Percentiles rank a stretch among this genome's conserved stretches.
Evolutionary conservation across 2,329 filamentous ascomycete species (phyloP).

Genomic region (Sporothrix inflata): DNA sequence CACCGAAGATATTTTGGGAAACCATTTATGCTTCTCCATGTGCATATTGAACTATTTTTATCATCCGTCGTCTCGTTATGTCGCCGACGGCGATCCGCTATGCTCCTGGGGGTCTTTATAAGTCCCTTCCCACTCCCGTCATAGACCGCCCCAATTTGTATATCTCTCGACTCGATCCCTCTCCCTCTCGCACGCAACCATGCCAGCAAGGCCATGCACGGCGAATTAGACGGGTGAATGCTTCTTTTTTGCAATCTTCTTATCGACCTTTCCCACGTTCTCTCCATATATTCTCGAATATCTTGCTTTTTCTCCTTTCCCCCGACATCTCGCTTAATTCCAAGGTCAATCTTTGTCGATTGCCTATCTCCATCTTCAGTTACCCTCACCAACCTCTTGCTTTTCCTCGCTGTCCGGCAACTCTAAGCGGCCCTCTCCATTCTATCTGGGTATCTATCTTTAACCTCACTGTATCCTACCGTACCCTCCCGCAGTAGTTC

Average conservation of each 20-base stretch:
- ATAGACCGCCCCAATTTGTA: slow-evolving; percentile 18
- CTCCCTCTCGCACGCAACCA: background rate
- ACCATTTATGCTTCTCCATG: background rate
- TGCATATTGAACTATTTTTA: slow-evolving; percentile 5
- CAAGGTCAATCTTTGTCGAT: background rate
- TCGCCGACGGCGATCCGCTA: background rate
- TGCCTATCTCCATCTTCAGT: background rate
- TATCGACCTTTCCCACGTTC: background rate
- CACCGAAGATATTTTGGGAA: background rate
- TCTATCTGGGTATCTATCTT: background rate
- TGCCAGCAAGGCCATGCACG: background rate
- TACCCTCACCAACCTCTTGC: background rate
- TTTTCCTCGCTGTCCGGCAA: background rate
- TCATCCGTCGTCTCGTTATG: background rate
- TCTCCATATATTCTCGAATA: background rate
- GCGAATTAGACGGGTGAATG: background rate
- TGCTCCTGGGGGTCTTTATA: background rate
- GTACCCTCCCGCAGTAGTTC: background rate
- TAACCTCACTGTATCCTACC: background rate
- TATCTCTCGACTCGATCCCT: background rate
- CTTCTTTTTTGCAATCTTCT: background rate
- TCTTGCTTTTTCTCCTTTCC: background rate
- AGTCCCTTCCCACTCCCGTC: slow-evolving; percentile 11
- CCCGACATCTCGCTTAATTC: slow-evolving; percentile 1
- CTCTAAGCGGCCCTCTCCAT: background rate